Evolutionary conservation across 1,284 basidiomycete species (phyloP).

Genomic region (Moesziomyces parantarcticus): DNA sequence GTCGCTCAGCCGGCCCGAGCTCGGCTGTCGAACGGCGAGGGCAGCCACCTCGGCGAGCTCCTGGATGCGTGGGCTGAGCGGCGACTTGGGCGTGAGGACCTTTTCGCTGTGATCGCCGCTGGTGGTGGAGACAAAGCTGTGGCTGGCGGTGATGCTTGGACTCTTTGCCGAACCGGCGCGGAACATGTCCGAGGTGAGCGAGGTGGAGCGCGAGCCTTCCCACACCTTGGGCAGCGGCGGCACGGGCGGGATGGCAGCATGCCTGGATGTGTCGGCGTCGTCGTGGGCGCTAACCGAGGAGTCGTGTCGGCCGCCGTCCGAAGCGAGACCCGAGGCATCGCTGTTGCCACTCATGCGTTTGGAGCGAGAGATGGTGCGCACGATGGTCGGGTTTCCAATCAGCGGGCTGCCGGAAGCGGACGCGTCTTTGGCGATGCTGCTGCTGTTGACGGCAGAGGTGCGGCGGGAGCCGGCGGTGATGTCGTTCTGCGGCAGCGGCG

Average conservation of each 20-base stretch:
- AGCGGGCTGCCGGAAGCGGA: slow-evolving; percentile 23
- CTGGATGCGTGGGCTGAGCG: slow-evolving; percentile 39
- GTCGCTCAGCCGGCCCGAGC: slow-evolving; percentile 21
- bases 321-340: slow-evolving; percentile 26
- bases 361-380: slow-evolving; percentile 24
- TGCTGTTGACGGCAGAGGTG: slow-evolving; percentile 18
- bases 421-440: slow-evolving; percentile 6
- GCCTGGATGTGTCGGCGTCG: slow-evolving; percentile 21
- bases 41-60: slow-evolving; percentile 45
- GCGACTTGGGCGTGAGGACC: slow-evolving; percentile 36
- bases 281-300: slow-evolving; percentile 16
- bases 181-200: slow-evolving; percentile 40
- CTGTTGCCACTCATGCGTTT: slow-evolving; percentile 48
- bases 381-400: slow-evolving; percentile 14
- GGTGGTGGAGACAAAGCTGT: slow-evolving; percentile 35
- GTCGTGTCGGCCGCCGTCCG: slow-evolving; percentile 26
- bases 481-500: slow-evolving; percentile 53
- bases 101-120: slow-evolving; percentile 34
- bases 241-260: slow-evolving; percentile 82
- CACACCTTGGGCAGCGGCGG: slow-evolving; percentile 94
- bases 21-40: slow-evolving; percentile 31
- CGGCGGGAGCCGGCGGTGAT: slow-evolving; percentile 34
- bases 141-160: slow-evolving; percentile 24
- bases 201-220: slow-evolving; percentile 78
- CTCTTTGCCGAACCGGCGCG: slow-evolving; percentile 24